These are phyloP conservation scores for Boletales sp. DNA, from an alignment of 768 basidiomycete species.

Conservation along the genomic window DNA sequence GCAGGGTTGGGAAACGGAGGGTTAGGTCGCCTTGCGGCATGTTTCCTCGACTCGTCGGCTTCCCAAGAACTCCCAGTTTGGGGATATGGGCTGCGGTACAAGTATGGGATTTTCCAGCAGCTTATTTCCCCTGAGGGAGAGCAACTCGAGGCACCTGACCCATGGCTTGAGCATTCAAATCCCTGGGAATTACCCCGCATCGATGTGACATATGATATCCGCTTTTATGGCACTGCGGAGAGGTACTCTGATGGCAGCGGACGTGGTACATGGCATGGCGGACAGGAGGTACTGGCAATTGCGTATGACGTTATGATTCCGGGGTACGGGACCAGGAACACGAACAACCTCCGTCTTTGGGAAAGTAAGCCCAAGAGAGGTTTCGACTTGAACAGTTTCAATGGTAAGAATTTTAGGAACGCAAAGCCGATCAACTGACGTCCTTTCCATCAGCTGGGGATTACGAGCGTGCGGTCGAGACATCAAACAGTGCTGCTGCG, in stretches of 20 bases:
- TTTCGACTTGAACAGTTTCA: slow-evolving; percentile 94
- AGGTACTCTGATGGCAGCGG: slow-evolving; percentile 55
- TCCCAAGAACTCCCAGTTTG: slow-evolving; percentile 89
- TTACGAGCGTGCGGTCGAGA: slow-evolving; percentile 86
- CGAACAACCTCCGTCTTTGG: slow-evolving; percentile 87
- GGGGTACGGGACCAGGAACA: slow-evolving; percentile 73
- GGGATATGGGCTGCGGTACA: slow-evolving; percentile 93
- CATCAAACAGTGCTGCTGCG: slow-evolving; percentile 86
- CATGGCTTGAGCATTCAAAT: slow-evolving; percentile 86
- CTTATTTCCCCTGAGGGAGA: slow-evolving; percentile 81
- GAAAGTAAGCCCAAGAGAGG: slow-evolving; percentile 85
- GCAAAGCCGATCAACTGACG: slow-evolving; percentile 1
- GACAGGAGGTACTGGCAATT: slow-evolving; percentile 89
- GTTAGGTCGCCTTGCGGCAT: slow-evolving; percentile 92
- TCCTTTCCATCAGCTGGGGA: slow-evolving; percentile 62
- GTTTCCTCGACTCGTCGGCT: slow-evolving; percentile 92
- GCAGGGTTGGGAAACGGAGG: slow-evolving; percentile 95
- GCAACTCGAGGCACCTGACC: slow-evolving; percentile 89
- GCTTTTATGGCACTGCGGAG: slow-evolving; percentile 87
- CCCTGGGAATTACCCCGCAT: slow-evolving; percentile 86
- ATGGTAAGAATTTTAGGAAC: slow-evolving; percentile 47
- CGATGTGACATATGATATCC: slow-evolving; percentile 80
- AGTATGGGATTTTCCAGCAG: slow-evolving; percentile 95
- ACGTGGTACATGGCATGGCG: slow-evolving; percentile 77
- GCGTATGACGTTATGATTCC: slow-evolving; percentile 97